A percentile compares a stretch with the other conserved stretches of the same genome.
phyloP scores from a whole-genome alignment of 164 flowering plant genomes.

The Echeveria elegans region DNA sequence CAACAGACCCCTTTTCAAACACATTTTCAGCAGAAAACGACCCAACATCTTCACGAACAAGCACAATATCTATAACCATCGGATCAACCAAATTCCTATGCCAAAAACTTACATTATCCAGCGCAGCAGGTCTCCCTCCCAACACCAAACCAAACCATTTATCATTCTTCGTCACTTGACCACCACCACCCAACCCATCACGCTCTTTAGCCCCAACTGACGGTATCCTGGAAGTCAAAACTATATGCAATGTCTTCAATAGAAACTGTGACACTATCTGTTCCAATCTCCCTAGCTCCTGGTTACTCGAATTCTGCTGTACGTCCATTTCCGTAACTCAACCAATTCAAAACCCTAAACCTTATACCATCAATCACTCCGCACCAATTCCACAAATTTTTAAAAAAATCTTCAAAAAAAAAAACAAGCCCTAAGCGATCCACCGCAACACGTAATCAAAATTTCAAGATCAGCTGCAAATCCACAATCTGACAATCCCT shows the following conservation, averaged over 20 bases:
- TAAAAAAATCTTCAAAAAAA: too few species aligned
- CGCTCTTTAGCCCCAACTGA: slow-evolving; percentile 33
- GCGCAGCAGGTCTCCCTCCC: slow-evolving; percentile 64
- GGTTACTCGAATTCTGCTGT: slow-evolving; percentile 28
- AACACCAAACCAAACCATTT: slow-evolving; percentile 73
- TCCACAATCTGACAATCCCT: too few species aligned
- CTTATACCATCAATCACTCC: too few species aligned
- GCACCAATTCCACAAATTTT: too few species aligned
- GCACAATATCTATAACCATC: slow-evolving; percentile 70
- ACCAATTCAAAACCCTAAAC: too few species aligned
- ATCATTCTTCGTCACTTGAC: slow-evolving; percentile 53
- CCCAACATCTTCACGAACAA: slow-evolving; percentile 34
- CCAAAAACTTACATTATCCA: slow-evolving; percentile 67
- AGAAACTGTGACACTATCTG: slow-evolving; percentile 72
- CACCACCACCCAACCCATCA: slow-evolving; percentile 14
- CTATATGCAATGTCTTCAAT: slow-evolving; percentile 57
- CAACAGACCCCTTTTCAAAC: slow-evolving; percentile 17
- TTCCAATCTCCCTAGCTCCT: slow-evolving; percentile 46
- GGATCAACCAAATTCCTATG: slow-evolving; percentile 64
- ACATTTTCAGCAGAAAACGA: not conserved
- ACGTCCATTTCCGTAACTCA: slow-evolving; percentile 29
- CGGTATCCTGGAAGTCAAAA: slow-evolving; percentile 72
- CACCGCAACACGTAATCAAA: too few species aligned
- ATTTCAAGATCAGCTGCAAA: too few species aligned
- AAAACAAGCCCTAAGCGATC: too few species aligned